These are phyloP conservation scores for Colletotrichum phormii DNA, from an alignment of 2,329 filamentous ascomycete genomes.

Conservation along the genomic window DNA sequence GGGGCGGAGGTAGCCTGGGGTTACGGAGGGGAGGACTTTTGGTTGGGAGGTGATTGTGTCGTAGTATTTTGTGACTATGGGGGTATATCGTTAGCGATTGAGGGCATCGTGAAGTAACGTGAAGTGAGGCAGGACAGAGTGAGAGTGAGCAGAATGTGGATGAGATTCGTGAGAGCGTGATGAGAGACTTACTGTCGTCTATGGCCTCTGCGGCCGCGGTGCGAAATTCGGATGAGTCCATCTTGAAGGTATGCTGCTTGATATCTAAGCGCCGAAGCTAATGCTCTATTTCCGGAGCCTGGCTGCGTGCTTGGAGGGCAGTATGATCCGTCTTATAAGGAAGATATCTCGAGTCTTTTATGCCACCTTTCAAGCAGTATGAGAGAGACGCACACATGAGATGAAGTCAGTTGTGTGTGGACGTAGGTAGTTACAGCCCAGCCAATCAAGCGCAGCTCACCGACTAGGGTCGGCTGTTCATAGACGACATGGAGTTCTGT, in stretches of 20 bases:
- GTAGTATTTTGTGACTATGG: slow-evolving; percentile 84
- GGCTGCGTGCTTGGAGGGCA: not conserved
- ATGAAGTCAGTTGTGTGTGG: slow-evolving; percentile 26
- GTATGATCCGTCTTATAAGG: not conserved
- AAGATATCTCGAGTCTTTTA: not conserved
- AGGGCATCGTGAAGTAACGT: not conserved
- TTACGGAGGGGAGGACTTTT: slow-evolving; percentile 80
- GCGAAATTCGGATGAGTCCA: slow-evolving; percentile 85
- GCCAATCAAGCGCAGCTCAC: not conserved
- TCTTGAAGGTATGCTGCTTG: slow-evolving; percentile 47
- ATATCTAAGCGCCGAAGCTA: not conserved
- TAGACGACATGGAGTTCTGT: not conserved
- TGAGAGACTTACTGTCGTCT: slow-evolving; percentile 77
- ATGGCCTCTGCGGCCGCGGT: slow-evolving; percentile 81
- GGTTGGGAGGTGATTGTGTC: slow-evolving; percentile 73
- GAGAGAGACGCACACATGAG: slow-evolving; percentile 2
- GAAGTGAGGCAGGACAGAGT: too few species aligned
- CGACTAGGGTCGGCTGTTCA: not conserved
- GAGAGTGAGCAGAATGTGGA: too few species aligned
- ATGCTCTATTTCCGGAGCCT: not conserved
- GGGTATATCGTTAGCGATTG: not conserved
- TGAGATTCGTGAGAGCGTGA: not conserved
- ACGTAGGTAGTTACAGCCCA: not conserved
- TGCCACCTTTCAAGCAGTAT: not conserved
- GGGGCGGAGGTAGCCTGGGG: slow-evolving; percentile 86